Percentiles rank a stretch among this genome's conserved stretches.
phyloP scores from a whole-genome alignment of 169 alveolate species.

The Plasmodium gonderi region DNA sequence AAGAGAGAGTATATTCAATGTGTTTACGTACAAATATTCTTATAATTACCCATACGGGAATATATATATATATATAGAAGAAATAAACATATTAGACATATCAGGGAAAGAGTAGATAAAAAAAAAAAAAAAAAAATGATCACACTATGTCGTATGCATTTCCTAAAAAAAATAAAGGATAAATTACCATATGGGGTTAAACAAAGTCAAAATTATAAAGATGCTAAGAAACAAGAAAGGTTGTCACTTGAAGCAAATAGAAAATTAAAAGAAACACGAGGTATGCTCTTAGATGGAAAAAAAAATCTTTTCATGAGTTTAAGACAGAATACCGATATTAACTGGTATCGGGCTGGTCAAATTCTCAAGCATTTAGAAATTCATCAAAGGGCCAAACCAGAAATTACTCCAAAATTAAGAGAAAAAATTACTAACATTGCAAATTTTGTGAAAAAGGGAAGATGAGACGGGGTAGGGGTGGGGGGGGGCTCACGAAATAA shows the following conservation, averaged over 20 bases:
- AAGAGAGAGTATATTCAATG: background rate
- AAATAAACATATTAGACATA: too few species aligned
- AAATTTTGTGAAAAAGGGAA: constrained; percentile 76
- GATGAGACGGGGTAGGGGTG: background rate
- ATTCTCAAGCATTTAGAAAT: constrained; percentile 83
- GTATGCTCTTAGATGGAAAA: constrained; percentile 82
- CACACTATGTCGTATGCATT: background rate
- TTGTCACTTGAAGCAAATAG: constrained; percentile 81
- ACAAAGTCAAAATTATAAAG: constrained; percentile 81
- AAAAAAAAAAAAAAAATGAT: constrained; percentile 17
- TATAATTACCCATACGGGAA: background rate
- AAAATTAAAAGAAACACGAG: constrained; percentile 80
- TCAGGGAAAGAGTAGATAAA: too few species aligned
- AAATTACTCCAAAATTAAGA: constrained; percentile 68
- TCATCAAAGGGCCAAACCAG: constrained; percentile 81
- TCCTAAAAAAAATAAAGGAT: constrained; percentile 39
- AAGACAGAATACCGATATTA: constrained; percentile 82
- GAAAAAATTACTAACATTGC: constrained; percentile 79
- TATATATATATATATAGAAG: background rate
- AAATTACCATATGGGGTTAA: constrained; percentile 72
- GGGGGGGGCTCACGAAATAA: too few species aligned
- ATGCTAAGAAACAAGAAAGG: constrained; percentile 82
- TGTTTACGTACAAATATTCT: background rate
- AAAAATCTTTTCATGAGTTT: constrained; percentile 81
- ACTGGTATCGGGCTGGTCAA: constrained; percentile 83